Evolutionary conservation across 306 rosid species (phyloP).

Genomic region (Prunus campanulata): DNA sequence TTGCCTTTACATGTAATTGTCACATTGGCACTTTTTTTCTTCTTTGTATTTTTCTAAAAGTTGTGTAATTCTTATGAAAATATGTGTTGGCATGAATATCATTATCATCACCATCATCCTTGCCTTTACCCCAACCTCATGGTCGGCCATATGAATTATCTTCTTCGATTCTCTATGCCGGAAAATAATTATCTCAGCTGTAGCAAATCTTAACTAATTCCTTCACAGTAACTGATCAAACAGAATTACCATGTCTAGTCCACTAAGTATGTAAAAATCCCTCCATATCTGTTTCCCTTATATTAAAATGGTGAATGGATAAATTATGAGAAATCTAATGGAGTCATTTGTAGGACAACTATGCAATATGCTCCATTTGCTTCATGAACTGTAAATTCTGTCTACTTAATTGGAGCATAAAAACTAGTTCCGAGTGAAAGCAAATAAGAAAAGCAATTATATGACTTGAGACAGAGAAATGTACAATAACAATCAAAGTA

Average conservation of each 20-base stretch:
- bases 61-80: background rate
- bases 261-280: no score
- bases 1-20: slow-evolving; percentile 11
- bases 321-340: background rate
- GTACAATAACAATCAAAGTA: background rate
- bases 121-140: background rate
- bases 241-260: background rate
- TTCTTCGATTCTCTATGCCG: background rate
- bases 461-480: background rate
- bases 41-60: background rate
- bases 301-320: no score
- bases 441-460: background rate
- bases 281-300: no score
- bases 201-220: background rate
- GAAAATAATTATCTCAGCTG: background rate
- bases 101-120: background rate
- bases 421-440: background rate
- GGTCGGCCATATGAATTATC: no score
- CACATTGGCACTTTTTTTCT: slow-evolving; percentile 2
- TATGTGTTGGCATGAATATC: background rate
- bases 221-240: background rate
- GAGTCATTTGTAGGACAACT: background rate
- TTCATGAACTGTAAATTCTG: background rate
- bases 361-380: background rate
- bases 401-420: background rate